These are phyloP conservation scores for Austroboletus niveus DNA, from an alignment of 1,284 basidiomycete genomes.

Conservation along the genomic window DNA sequence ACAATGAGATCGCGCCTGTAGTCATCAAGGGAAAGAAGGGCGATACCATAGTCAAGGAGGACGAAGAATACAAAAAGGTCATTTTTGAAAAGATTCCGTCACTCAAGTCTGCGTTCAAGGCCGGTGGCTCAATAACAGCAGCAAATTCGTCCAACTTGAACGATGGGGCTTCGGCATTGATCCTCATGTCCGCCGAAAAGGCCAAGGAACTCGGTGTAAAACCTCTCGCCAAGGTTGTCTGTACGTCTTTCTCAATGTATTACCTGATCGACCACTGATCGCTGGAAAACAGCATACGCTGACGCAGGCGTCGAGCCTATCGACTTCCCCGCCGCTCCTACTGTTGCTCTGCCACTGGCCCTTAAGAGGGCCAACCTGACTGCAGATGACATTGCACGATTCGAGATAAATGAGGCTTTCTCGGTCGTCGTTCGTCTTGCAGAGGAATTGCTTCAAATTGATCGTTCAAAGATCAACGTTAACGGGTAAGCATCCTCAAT, in stretches of 20 bases:
- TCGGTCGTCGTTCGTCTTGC: slow-evolving; percentile 91
- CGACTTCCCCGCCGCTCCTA: slow-evolving; percentile 96
- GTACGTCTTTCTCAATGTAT: slow-evolving; percentile 45
- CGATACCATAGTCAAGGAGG: slow-evolving; percentile 85
- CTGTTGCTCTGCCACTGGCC: slow-evolving; percentile 87
- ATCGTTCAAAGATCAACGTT: slow-evolving; percentile 88
- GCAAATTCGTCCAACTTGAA: slow-evolving; percentile 96
- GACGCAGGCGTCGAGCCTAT: slow-evolving; percentile 97
- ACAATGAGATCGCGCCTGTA: slow-evolving; percentile 90
- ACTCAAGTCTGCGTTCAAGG: slow-evolving; percentile 87
- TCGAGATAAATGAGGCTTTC: slow-evolving; percentile 99
- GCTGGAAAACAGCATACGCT: slow-evolving; percentile 71
- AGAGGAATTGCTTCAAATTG: slow-evolving; percentile 85
- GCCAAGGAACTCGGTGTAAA: slow-evolving; percentile 85
- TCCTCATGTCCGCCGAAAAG: slow-evolving; percentile 90
- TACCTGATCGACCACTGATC: slow-evolving; percentile 13
- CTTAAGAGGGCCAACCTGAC: slow-evolving; percentile 85
- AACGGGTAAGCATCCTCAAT: slow-evolving; percentile 61
- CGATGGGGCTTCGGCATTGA: slow-evolving; percentile 95
- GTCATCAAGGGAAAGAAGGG: slow-evolving; percentile 95
- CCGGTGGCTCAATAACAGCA: slow-evolving; percentile 88
- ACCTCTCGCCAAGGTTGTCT: slow-evolving; percentile 89
- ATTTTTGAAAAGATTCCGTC: slow-evolving; percentile 90
- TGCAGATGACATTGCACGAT: slow-evolving; percentile 84
- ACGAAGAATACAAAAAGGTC: slow-evolving; percentile 97